Conservation (phyloP, 2,329 filamentous ascomycete genomes). For the Talaromyces sp. region DNA sequence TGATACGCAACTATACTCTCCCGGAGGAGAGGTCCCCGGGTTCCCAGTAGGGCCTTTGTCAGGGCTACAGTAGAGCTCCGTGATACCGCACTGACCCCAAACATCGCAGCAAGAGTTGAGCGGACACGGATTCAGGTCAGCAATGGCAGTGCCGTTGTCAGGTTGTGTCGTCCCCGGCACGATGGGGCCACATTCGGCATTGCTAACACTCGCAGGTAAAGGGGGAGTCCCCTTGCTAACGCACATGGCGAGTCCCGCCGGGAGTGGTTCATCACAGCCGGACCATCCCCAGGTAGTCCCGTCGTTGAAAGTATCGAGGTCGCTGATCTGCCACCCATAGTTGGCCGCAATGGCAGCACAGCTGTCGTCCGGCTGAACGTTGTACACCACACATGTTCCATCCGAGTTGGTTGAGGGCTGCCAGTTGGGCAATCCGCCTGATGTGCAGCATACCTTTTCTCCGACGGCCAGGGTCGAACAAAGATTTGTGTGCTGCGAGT, state of each 20-base stretch:
- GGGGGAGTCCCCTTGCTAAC: constrained; percentile 33
- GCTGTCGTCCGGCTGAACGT: constrained; percentile 27
- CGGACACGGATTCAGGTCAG: constrained; percentile 41
- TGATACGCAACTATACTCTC: constrained; percentile 37
- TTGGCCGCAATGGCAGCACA: constrained; percentile 27
- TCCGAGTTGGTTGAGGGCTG: constrained; percentile 29
- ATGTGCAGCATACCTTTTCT: constrained; percentile 34
- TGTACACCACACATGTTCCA: constrained; percentile 33
- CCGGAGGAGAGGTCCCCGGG: constrained; percentile 33
- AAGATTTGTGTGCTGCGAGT: not conserved
- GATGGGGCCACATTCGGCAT: constrained; percentile 41
- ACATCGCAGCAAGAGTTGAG: constrained; percentile 37
- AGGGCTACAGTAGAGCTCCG: constrained; percentile 38
- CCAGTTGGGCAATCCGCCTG: constrained; percentile 31
- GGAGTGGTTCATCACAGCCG: constrained; percentile 32
- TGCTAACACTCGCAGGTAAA: constrained; percentile 29
- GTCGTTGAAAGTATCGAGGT: constrained; percentile 36
- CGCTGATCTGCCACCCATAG: constrained; percentile 26
- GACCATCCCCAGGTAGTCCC: constrained; percentile 39
- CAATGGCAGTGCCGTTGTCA: not conserved
- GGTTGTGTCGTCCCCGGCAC: constrained; percentile 27
- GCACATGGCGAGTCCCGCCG: constrained; percentile 28
- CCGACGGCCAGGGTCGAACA: constrained; percentile 25
- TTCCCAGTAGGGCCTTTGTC: constrained; percentile 23
- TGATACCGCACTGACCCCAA: constrained; percentile 44